Base-by-base conservation (phyloP, 805 yeast species). In the Kluyveromyces lactis region DNA sequence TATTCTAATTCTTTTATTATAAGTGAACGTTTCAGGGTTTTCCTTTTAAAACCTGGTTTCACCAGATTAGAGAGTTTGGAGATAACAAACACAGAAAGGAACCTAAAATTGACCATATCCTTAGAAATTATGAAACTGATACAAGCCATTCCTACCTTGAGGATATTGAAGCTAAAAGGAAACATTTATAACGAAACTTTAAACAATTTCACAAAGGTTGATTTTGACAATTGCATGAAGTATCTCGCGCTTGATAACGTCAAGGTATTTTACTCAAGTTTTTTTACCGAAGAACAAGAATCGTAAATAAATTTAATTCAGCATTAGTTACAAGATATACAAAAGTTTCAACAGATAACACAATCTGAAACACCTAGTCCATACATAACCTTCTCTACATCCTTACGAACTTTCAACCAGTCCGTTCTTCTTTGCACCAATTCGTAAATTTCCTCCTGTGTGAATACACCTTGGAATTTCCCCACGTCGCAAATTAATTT, bases 341-440 rank as follows among this genome's bases (percentile, higher is more conserved):
- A 21, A 6, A 9, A 31, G 18, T 15, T 15, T 13, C 15, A 28
- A 13, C 17, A 28, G 31, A 86, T 65, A 0, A 58, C 48, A 65
- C 96, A 89, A 52, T 87, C 96, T 19, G 77, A 82, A 21, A 80
- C 62, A 13, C 86, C 87, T 39, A 90, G 69, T 0, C 98, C 97
- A 54, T 87, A 92, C 79, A 92, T 84, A n/a, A 86, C 89, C 57
- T 81, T 86, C 60, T 90, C 97, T 8, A 90, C 97, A 43, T 82
- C 83, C 45, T 72, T 68, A 48, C 77, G 81, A 19, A 90, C 82
- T 27, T 64, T 53, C 0, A 73, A 63, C 98, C 98, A 90, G 58
- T 90, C 98, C 27, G 79, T 72, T 41, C 98, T 68, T 44, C 95
- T 67, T 48, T 84, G 87, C 4, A 87, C 92, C 62, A 89, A 83